phyloP scores from a whole-genome alignment of 2,329 filamentous ascomycete species.

The Neobulgaria alba region DNA sequence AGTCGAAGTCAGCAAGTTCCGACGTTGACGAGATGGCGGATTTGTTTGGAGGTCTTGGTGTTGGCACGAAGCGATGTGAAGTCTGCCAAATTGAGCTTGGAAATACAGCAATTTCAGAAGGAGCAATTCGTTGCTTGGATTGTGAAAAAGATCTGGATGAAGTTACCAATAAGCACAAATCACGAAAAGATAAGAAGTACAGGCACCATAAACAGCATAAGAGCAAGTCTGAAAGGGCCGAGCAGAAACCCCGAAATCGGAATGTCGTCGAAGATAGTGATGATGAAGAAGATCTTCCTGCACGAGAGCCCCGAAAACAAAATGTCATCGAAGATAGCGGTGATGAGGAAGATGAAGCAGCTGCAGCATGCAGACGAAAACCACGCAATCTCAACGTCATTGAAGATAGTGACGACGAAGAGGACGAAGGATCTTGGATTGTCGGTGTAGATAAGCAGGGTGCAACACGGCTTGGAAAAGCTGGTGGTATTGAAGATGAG shows the following conservation, averaged over 20 bases:
- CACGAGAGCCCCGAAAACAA: slow-evolving; percentile 32
- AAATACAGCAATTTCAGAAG: slow-evolving; percentile 28
- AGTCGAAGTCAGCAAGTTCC: slow-evolving; percentile 37
- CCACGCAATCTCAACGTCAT: slow-evolving; percentile 43
- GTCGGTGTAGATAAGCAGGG: slow-evolving; percentile 60
- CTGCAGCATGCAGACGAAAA: too few species aligned
- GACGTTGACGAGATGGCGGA: slow-evolving; percentile 75
- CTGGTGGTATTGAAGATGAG: slow-evolving; percentile 80
- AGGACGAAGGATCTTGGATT: slow-evolving; percentile 71
- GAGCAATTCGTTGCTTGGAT: slow-evolving; percentile 56
- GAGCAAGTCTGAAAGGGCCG: slow-evolving; percentile 5
- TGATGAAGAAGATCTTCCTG: slow-evolving; percentile 29
- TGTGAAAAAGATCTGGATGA: slow-evolving; percentile 69
- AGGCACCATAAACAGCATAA: slow-evolving; percentile 23
- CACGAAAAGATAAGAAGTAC: slow-evolving; percentile 32
- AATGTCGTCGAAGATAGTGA: slow-evolving; percentile 56
- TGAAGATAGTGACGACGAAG: slow-evolving; percentile 50
- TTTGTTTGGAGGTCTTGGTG: slow-evolving; percentile 72
- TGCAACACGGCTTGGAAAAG: slow-evolving; percentile 56
- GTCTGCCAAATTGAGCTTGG: slow-evolving; percentile 27
- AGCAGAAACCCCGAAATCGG: slow-evolving; percentile 31
- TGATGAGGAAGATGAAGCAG: slow-evolving; percentile 30
- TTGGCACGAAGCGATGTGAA: slow-evolving; percentile 29
- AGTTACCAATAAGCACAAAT: slow-evolving; percentile 37
- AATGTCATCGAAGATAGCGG: slow-evolving; percentile 54